Evolutionary conservation across 805 yeast genomes (phyloP), one percentile per base, ranked within the genome.

Genomic region (Sugiyamaella marilandica): DNA sequence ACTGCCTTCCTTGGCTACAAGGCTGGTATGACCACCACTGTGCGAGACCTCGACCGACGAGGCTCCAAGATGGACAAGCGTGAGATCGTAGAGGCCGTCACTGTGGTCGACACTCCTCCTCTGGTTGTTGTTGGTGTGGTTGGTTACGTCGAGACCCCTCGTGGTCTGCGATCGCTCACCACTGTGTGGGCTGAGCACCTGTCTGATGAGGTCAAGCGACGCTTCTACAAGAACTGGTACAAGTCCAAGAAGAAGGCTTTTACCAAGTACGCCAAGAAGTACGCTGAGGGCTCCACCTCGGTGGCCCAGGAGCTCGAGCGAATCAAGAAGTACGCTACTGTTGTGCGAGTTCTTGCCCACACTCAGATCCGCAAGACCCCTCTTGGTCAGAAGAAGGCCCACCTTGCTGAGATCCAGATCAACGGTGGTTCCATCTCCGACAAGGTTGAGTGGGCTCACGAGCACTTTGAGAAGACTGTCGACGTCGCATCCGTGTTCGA

Each of bases 181-280:
- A 94, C 99, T 73, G 99, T 94, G 75, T 94, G 99, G 99, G 99
- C 99, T 73, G 98, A 94, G 84, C 99, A 94, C 82, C 84, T 94
- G 74, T 87, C 96, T 72, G 99, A 94, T 76, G 99, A 94, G 81
- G 84, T 94, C 79, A 92, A 85, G 87, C 89, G 99, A 85, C 89
- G 97, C 84, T 94, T 94, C 96, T 94, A 94, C 97, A 94, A 91
- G 89, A 94, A 92, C 96, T 94, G 99, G 99, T 94, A 88, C 96
- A 91, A 91, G 85, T 85, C 97, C 69, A 94, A 94, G 92, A 94
- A 94, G 96, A 91, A 91, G 92, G 99, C 99, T 73, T 94, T 94
- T 95, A 87, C 98, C 87, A 91, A 92, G 82, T 94, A 94, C 89
- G 86, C 98, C 77, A 86, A 94, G 78, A 92, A 94, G 84, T 92